phyloP scores from a whole-genome alignment of 129 eudicot genomes.

The Logfia minima region DNA sequence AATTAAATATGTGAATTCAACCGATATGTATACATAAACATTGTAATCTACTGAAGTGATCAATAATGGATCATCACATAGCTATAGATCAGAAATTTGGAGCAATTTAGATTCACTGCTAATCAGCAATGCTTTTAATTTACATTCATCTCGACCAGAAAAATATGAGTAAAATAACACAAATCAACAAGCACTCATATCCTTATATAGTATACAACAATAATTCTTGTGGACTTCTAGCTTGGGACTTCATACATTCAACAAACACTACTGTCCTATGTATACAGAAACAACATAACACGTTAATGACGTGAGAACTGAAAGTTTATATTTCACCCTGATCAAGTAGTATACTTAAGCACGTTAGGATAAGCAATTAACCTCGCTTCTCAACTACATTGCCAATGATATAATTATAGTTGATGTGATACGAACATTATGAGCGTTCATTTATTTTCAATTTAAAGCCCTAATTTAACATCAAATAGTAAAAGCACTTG shows the following conservation, averaged over 20 bases:
- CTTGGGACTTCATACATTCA: background rate
- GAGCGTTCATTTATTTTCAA: background rate
- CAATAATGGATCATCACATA: conserved; percentile 4
- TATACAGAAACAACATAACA: background rate
- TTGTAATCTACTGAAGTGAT: background rate
- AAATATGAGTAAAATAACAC: background rate
- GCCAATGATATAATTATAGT: background rate
- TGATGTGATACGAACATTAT: background rate
- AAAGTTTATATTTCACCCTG: background rate
- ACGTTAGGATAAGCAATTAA: background rate
- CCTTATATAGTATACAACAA: background rate
- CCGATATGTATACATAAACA: background rate
- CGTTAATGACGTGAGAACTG: background rate
- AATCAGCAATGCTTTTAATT: background rate
- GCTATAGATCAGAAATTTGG: conserved; percentile 3
- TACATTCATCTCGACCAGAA: background rate
- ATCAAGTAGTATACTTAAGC: conserved; percentile 1
- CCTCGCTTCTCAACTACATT: conserved; percentile 5
- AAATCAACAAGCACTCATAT: conserved; percentile 9
- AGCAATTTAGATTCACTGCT: background rate
- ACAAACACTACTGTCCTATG: background rate
- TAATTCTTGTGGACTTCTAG: background rate
- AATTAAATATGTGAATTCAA: background rate
- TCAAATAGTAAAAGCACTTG: background rate
- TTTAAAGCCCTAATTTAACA: conserved; percentile 15